Percentiles rank a stretch among this genome's conserved stretches.
These are phyloP conservation scores for Solanum ossicruentum DNA, from an alignment of 257 asterid species.

Conservation along the genomic window DNA sequence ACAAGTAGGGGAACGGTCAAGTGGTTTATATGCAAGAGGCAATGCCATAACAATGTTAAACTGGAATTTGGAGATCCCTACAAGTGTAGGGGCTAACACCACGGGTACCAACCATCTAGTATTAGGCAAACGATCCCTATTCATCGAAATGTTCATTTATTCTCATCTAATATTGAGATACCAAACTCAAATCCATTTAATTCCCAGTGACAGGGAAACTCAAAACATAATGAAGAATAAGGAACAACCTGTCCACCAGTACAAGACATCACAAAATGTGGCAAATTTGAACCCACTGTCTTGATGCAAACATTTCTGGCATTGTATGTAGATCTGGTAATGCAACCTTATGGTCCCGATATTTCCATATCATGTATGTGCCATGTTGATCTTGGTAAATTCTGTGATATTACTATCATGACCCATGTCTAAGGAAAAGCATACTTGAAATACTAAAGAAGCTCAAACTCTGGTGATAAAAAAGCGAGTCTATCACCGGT, in stretches of 20 bases:
- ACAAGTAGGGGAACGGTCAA: neutral
- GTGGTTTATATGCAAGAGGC: neutral
- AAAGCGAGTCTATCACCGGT: neutral
- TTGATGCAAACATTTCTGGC: neutral
- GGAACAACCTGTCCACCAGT: neutral
- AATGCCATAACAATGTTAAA: neutral
- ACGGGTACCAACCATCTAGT: neutral
- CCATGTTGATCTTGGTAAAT: neutral
- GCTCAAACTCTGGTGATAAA: neutral
- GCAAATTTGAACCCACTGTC: neutral
- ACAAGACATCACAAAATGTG: neutral
- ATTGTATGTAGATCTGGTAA: neutral
- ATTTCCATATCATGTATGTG: neutral
- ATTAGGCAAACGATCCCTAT: neutral
- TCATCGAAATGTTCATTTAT: neutral
- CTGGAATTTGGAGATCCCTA: neutral
- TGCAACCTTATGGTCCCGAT: neutral
- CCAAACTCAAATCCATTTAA: neutral
- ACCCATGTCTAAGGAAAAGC: neutral
- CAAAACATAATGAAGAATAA: neutral
- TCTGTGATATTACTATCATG: neutral
- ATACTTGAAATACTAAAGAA: neutral
- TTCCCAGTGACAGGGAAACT: neutral
- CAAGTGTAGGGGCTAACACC: neutral
- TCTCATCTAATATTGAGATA: neutral